Percentiles rank a stretch among this genome's conserved stretches.
Conservation (phyloP, 805 yeast genomes). For the Barnettozyma populi region DNA sequence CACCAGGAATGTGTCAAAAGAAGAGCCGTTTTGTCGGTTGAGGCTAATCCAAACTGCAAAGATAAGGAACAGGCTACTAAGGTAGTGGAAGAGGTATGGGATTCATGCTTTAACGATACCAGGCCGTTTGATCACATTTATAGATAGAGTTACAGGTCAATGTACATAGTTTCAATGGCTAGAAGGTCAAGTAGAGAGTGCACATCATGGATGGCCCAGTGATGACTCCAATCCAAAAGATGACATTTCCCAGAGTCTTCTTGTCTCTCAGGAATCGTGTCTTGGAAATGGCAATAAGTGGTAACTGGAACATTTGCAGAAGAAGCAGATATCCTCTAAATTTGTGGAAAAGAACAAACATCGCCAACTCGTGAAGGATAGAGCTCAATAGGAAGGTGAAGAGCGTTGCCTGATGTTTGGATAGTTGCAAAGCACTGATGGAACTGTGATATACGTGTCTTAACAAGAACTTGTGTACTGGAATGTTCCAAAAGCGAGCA, state of each 20-base stretch:
- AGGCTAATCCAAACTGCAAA: conserved; percentile 80
- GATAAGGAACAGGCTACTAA: conserved; percentile 66
- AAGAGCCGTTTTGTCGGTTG: conserved; percentile 79
- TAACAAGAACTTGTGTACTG: conserved; percentile 83
- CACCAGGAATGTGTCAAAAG: conserved; percentile 89
- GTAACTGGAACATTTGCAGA: conserved; percentile 85
- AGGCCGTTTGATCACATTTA: conserved; percentile 94
- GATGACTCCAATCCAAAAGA: conserved; percentile 90
- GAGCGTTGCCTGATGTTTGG: conserved; percentile 64
- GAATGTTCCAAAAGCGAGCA: conserved; percentile 90
- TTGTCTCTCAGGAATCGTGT: conserved; percentile 50
- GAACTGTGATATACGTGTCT: conserved; percentile 94
- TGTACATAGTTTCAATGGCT: conserved; percentile 9
- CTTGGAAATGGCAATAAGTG: conserved; percentile 61
- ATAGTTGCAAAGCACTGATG: conserved; percentile 65
- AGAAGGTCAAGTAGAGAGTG: conserved; percentile 75
- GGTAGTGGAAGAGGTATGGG: conserved; percentile 85
- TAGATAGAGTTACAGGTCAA: conserved; percentile 23
- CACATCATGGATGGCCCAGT: conserved; percentile 88
- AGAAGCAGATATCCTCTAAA: conserved; percentile 74
- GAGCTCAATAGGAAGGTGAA: conserved; percentile 78
- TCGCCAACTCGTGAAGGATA: conserved; percentile 82
- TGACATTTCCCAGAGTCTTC: conserved; percentile 64
- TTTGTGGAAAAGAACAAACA: conserved; percentile 80
- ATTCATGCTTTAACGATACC: conserved; percentile 89